phyloP scores from a whole-genome alignment of 805 yeast genomes.

The Saturnispora serradocipensis region DNA sequence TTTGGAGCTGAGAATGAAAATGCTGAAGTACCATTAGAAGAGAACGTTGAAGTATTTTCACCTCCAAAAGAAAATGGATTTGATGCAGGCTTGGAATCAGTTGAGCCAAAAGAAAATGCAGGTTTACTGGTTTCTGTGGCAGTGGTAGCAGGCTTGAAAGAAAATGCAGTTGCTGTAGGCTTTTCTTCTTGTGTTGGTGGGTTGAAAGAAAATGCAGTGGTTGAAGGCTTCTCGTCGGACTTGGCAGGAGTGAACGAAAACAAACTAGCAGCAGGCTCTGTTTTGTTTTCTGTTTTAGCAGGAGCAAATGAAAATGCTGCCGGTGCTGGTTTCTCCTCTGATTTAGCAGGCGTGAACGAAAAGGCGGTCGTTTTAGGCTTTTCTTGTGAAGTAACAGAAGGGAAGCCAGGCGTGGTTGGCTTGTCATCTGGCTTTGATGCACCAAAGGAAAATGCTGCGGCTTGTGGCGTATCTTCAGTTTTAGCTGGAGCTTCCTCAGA shows the following conservation, averaged over 20 bases:
- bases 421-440: conserved; percentile 5
- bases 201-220: background rate
- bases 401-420: conserved; percentile 8
- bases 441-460: conserved; percentile 12
- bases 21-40: background rate
- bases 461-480: conserved; percentile 6
- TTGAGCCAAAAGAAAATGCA: background rate
- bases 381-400: conserved; percentile 2
- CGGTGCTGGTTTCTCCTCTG: conserved; percentile 4
- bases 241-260: conserved; percentile 4
- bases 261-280: conserved; percentile 6
- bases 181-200: background rate
- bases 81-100: conserved; percentile 4
- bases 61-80: conserved; percentile 14
- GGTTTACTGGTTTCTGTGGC: conserved; percentile 3
- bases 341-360: conserved; percentile 7
- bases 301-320: conserved; percentile 2
- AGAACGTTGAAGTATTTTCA: background rate
- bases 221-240: background rate
- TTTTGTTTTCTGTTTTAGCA: background rate
- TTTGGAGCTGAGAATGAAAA: conserved; percentile 3
- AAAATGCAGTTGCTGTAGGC: conserved; percentile 7
- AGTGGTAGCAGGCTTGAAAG: conserved; percentile 1
- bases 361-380: conserved; percentile 12
- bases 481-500: conserved; percentile 14